phyloP scores from a whole-genome alignment of 176 grass and related monocot genomes.

The Oryza longistaminata region DNA sequence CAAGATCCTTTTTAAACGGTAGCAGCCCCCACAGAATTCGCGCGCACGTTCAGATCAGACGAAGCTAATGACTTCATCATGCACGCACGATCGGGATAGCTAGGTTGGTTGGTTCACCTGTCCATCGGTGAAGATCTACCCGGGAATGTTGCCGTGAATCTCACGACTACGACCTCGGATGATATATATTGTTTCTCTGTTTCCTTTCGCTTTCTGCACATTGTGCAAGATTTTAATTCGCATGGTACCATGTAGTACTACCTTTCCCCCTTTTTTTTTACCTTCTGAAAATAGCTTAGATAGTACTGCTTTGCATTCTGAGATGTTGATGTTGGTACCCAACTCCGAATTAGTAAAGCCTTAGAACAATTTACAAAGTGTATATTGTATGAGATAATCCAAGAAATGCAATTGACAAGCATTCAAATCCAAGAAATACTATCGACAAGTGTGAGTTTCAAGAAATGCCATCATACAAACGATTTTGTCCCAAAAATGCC shows the following conservation, averaged over 20 bases:
- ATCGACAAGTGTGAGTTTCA: too few species aligned
- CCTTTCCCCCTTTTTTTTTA: too few species aligned
- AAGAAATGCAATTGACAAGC: too few species aligned
- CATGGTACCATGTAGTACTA: background rate
- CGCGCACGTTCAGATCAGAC: background rate
- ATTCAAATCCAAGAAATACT: too few species aligned
- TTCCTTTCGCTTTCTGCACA: background rate
- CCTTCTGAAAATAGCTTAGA: too few species aligned
- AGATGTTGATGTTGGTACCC: too few species aligned
- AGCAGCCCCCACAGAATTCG: slow-evolving; percentile 30
- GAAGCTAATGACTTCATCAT: background rate
- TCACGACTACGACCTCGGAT: background rate
- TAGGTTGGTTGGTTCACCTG: slow-evolving; percentile 21
- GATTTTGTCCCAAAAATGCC: too few species aligned
- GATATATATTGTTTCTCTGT: background rate
- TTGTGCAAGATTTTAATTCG: background rate
- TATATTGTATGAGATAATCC: too few species aligned
- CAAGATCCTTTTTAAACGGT: background rate
- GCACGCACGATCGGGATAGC: background rate
- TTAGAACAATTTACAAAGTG: too few species aligned
- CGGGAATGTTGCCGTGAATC: background rate
- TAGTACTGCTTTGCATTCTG: too few species aligned
- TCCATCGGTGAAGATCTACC: slow-evolving; percentile 6
- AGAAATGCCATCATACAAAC: too few species aligned
- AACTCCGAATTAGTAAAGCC: too few species aligned